A percentile compares a stretch with the other conserved stretches of the same genome.
phyloP scores from a whole-genome alignment of 2,329 filamentous ascomycete species.

The Chrysoporthe puriensis region DNA sequence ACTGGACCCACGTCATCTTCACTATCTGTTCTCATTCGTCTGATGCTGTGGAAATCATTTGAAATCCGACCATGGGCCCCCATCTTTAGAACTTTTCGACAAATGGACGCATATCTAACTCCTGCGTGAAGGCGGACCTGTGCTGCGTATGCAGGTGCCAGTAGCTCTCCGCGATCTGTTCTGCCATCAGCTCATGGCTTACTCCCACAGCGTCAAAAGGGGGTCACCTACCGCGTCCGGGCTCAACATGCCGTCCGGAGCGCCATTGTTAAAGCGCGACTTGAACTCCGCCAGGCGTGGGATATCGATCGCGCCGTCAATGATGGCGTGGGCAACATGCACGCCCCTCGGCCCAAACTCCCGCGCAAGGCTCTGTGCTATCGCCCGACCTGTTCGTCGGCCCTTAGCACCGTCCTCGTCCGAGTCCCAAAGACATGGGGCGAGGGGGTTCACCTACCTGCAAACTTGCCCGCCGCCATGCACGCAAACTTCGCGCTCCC shows the following conservation, averaged over 20 bases:
- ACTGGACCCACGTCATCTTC: background rate
- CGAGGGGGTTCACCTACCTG: conserved; percentile 36
- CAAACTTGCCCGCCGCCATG: conserved; percentile 83
- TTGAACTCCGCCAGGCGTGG: conserved; percentile 63
- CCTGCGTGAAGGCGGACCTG: conserved; percentile 77
- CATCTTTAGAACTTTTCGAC: conserved; percentile 75
- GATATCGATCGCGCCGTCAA: conserved; percentile 86
- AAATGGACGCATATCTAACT: conserved; percentile 79
- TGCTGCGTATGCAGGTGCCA: conserved; percentile 85
- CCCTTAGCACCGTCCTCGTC: background rate
- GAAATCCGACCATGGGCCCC: background rate
- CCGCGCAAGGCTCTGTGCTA: conserved; percentile 75
- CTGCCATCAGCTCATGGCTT: background rate
- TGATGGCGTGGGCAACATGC: conserved; percentile 80
- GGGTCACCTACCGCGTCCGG: conserved; percentile 69
- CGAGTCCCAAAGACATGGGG: background rate
- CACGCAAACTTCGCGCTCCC: conserved; percentile 69
- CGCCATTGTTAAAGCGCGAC: conserved; percentile 45
- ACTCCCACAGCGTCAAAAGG: background rate
- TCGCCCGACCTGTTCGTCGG: conserved; percentile 56
- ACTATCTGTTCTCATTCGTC: background rate
- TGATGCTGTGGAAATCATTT: background rate
- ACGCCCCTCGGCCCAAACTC: conserved; percentile 86
- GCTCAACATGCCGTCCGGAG: conserved; percentile 66
- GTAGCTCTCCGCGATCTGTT: conserved; percentile 81